phyloP scores from a whole-genome alignment of 148 eudicot species.

The Cornus kousa region DNA sequence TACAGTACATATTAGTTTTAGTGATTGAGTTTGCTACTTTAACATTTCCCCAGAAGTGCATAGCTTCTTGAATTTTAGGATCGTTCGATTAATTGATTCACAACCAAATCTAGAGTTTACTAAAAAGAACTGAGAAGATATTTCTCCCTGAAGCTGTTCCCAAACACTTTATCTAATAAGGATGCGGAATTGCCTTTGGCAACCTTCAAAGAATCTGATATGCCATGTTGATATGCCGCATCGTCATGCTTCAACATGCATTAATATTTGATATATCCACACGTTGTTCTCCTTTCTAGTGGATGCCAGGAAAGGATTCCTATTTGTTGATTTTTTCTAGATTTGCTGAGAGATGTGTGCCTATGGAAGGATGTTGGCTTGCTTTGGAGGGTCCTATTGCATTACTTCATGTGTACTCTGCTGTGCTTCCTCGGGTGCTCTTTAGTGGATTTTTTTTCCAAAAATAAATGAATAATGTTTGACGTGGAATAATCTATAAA shows the following conservation, averaged over 20 bases:
- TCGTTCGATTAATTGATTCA: not conserved
- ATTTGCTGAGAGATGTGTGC: not conserved
- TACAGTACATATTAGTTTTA: not conserved
- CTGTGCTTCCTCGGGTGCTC: not conserved
- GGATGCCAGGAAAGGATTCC: not conserved
- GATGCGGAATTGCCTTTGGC: not conserved
- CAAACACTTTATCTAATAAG: not conserved
- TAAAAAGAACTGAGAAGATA: not conserved
- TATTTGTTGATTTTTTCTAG: not conserved
- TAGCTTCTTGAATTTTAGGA: not conserved
- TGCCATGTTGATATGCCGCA: not conserved
- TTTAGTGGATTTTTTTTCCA: not conserved
- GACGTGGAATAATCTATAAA: not conserved
- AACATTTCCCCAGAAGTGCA: not conserved
- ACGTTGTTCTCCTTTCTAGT: not conserved
- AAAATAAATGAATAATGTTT: not conserved
- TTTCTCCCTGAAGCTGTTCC: not conserved
- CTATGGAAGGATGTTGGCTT: too few relatives aligned
- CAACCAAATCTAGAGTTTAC: not conserved
- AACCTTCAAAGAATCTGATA: too few relatives aligned
- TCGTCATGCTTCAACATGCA: not conserved
- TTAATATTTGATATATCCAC: not conserved
- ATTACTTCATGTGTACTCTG: not conserved
- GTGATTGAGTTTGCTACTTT: not conserved
- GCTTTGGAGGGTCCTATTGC: not conserved